Evolutionary conservation across 1,139 yeast genomes (phyloP), one percentile per base, ranked within the genome.

Genomic region (Yamadazyma siamensis): DNA sequence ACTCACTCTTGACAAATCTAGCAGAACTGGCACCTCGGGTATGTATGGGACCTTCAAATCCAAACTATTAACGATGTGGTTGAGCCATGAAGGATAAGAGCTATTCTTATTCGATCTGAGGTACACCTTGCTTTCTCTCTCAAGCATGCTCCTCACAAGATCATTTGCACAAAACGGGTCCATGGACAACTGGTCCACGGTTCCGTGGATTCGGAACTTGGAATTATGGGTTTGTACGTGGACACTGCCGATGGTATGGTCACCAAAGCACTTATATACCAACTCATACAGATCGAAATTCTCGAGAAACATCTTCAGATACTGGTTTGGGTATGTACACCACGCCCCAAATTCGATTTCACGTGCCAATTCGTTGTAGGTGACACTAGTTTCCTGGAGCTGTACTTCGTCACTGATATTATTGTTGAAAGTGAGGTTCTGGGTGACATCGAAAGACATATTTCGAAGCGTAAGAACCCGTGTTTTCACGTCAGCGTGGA

Each of bases 41-140:
- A 32, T 8, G 4, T 13, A 18, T 4, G 42, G 42, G 3, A 31
- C 25, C 13, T 24, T 20, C 13, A 38, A 23, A 15, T 25, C 23
- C n/a, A 38, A 29, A 15, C 33, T 31, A 15, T 24, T 36, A 9
- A 43, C 22, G 6, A 44, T 33, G 23, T 41, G 34, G 19, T 29
- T 27, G 9, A 44, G n/a, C 48, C 48, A 44, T 19, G 33, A 16
- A 22, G 46, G 46, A 12, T 27, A 31, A 7, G 34, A 23, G 19
- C 28, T 31, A 14, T 26, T 27, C n/a, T 13, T 31, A 9, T 11
- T 19, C 4, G 25, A 26, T n/a, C 26, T 26, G 12, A 29, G 20
- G 13, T 16, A 26, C 24, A 33, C 15, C 14, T 16, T 28, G 6
- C 30, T 14, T 14, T 15, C 19, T 10, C 10, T 13, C 6, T 14